Evolutionary conservation across 805 yeast species (phyloP), one percentile per base, ranked within the genome.

Genomic region (Teunomyces panamensis): DNA sequence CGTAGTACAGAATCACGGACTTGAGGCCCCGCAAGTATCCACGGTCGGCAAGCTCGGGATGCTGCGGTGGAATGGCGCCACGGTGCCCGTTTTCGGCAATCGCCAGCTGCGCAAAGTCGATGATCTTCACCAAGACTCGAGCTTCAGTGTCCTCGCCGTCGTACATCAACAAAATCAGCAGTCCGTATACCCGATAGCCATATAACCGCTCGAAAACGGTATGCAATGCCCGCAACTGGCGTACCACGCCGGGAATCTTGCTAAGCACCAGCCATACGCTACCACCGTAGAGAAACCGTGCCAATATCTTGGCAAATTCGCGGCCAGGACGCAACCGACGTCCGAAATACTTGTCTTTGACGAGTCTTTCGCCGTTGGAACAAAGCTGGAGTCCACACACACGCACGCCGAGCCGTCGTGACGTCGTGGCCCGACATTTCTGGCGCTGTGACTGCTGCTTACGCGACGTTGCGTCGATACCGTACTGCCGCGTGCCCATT

Each of bases 401-500:
- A 46, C 99, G 74, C 1, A 90, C 96, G 7, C 99, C 99, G 30
- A 94, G 74, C 49, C 73, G 69, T 39, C 89, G 72, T 1, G 94
- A 84, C 0, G 98, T 92, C 0, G 98, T 92, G 47, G 73, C 67
- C 3, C 77, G 69, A 65, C 99, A 94, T 67, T 94, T 94, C 46
- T 75, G 74, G 30, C 88, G 69, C 68, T 94, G 99, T 0, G 96
- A 88, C 42, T 69, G 62, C 59, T 83, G 85, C 66, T 94, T 94
- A 43, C 81, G 69, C 10, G 68, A 64, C 5, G 77, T 75, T 0
- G 98, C 97, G 53, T 90, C 96, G n/a, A 92, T 85, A 8, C 99
- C 99, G 59, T 94, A 94, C 67, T 94, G 99, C 49, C 99, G 77
- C 0, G 99, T 92, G 0, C 99, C 99, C 98, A 94, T 94, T 63